Percentiles rank a stretch among this genome's conserved stretches.
These are phyloP conservation scores for Neurospora sp. DNA, from an alignment of 2,329 filamentous ascomycete genomes.

Conservation along the genomic window DNA sequence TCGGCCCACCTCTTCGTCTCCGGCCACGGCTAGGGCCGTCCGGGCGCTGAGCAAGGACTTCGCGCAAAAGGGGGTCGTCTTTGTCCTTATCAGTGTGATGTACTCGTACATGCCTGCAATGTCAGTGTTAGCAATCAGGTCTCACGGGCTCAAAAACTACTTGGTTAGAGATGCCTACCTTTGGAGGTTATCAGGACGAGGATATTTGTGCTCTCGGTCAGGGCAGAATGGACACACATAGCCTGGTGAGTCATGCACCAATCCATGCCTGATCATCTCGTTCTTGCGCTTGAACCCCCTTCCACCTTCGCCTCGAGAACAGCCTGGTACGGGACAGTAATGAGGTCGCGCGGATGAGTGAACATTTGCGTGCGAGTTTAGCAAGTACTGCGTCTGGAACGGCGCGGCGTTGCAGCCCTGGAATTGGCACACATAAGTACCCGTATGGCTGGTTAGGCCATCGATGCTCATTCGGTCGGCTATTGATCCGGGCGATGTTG, in stretches of 20 bases:
- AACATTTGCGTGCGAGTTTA: slow-evolving; percentile 72
- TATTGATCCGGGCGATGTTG: slow-evolving; percentile 31
- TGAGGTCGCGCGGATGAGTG: slow-evolving; percentile 57
- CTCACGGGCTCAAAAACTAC: not conserved
- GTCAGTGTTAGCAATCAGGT: slow-evolving; percentile 7
- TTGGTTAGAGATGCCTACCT: slow-evolving; percentile 46
- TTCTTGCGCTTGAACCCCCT: slow-evolving; percentile 66
- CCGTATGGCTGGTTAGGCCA: slow-evolving; percentile 43
- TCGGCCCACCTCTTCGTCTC: slow-evolving; percentile 51
- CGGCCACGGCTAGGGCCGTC: slow-evolving; percentile 77
- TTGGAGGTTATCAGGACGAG: slow-evolving; percentile 89
- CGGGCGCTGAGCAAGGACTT: slow-evolving; percentile 76
- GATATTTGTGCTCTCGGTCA: slow-evolving; percentile 88
- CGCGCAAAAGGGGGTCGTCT: slow-evolving; percentile 70
- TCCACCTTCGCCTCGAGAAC: slow-evolving; percentile 52
- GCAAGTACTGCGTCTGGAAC: slow-evolving; percentile 67
- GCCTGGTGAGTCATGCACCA: slow-evolving; percentile 89
- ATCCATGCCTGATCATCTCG: slow-evolving; percentile 65
- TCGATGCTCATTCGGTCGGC: slow-evolving; percentile 51
- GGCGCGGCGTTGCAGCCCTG: slow-evolving; percentile 59
- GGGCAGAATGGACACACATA: slow-evolving; percentile 96
- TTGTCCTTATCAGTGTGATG: slow-evolving; percentile 87
- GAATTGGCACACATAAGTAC: slow-evolving; percentile 48
- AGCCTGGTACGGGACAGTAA: slow-evolving; percentile 54
- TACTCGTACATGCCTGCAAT: slow-evolving; percentile 72